Percentiles rank a stretch among this genome's conserved stretches.
phyloP scores from a whole-genome alignment of 83 land plant species.

The Picea abies region DNA sequence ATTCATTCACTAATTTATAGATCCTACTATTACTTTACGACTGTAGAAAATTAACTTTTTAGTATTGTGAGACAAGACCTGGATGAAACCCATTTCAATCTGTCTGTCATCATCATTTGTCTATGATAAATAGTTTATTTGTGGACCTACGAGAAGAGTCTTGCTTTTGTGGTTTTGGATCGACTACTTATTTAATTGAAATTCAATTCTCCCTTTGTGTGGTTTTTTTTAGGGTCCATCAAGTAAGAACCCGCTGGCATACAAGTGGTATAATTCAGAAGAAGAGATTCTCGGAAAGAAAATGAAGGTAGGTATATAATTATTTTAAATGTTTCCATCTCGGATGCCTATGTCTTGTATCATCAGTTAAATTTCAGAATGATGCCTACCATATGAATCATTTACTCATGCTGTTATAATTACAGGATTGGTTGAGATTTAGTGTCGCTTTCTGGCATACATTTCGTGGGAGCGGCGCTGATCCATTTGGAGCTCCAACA shows the following conservation, averaged over 20 bases:
- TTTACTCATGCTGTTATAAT: neutral
- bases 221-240: slow-evolving; percentile 71
- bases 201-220: neutral
- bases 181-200: neutral
- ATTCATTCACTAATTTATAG: no score
- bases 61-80: neutral
- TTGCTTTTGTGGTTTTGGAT: neutral
- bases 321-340: neutral
- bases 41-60: no score
- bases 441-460: slow-evolving; percentile 99
- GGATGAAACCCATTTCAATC: neutral
- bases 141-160: neutral
- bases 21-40: no score
- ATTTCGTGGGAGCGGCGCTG: slow-evolving; percentile 96
- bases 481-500: slow-evolving; percentile 95
- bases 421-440: slow-evolving; percentile 97
- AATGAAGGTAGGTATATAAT: slow-evolving; percentile 72
- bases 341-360: neutral
- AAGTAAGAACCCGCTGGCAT: slow-evolving; percentile 86
- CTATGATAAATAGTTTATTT: neutral
- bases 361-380: neutral
- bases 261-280: slow-evolving; percentile 93
- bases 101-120: no score
- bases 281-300: slow-evolving; percentile 93
- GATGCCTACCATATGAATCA: neutral